Evolutionary conservation across 345 rosid genomes (phyloP), one percentile per base, ranked within the genome.

Genomic region (Eucalyptus sp.): DNA sequence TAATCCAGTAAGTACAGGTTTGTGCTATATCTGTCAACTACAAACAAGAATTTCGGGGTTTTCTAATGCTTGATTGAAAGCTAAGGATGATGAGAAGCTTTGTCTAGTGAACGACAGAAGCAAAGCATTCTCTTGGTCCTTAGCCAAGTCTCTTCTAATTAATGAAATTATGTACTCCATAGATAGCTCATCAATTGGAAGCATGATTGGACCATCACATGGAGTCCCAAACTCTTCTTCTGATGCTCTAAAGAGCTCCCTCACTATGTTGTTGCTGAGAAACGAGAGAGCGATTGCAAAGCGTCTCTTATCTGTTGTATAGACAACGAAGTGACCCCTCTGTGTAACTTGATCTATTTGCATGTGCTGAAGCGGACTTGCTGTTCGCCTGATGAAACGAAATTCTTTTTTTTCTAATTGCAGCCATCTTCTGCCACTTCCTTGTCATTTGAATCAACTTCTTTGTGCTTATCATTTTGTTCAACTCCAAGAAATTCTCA

Each of bases 101-200:
- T 56, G 41, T 33, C 87, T 86, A 24, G 64, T 9, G 86, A 89
- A 54, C 10, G 90, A 64, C 3, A 66, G 41, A 4, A 79, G 87
- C 62, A 93, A 27, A 80, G 93, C 91, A 4, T 86, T 92, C 86
- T 93, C 92, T 8, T 91, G 88, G 29, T 93, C 92, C 87, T 46
- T 76, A 62, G 90, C 86, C 44, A 90, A 44, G 54, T 89, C 22
- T 84, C 89, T 6, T 86, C 81, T 18, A 31, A 89, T 49, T 84
- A 92, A 13, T 54, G 87, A 88, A 29, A 92, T 87, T 2, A 93
- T 60, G 48, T 91, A 90, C 52, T 89, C 87, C 88, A 91, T 41
- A 79, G 90, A 90, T 46, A 71, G 83, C 44, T 86, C 64, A 27
- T 89, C 50, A 44, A 50, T 81, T 14, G 88, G 88, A 62, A 89